A percentile compares a stretch with the other conserved stretches of the same genome.
These are phyloP conservation scores for Heliamphora pulchella DNA, from an alignment of 179 eudicot species.

Conservation along the genomic window DNA sequence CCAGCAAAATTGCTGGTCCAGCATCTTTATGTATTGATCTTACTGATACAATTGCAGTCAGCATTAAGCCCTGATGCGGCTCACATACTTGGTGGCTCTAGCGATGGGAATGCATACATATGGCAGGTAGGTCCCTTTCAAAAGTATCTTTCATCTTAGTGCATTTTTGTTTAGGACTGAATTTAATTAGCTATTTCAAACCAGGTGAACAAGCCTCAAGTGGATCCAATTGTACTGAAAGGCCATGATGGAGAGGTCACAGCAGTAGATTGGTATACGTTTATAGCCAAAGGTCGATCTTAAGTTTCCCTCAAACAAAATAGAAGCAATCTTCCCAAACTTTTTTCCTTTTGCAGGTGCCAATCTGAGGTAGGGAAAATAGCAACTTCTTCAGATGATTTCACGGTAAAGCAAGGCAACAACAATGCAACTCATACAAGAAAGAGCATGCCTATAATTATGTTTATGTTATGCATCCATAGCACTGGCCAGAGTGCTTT, in stretches of 20 bases:
- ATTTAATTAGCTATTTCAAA: slow-evolving; percentile 9
- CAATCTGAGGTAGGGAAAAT: slow-evolving; percentile 63
- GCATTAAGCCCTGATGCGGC: slow-evolving; percentile 86
- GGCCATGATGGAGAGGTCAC: slow-evolving; percentile 85
- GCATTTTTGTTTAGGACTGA: neutral
- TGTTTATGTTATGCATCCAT: neutral
- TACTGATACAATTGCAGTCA: slow-evolving; percentile 41
- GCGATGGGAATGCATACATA: slow-evolving; percentile 83
- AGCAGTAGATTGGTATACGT: slow-evolving; percentile 70
- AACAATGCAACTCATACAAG: neutral
- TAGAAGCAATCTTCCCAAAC: neutral
- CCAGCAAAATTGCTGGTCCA: neutral
- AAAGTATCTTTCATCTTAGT: neutral
- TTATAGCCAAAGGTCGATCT: neutral
- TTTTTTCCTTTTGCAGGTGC: slow-evolving; percentile 42
- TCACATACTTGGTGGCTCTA: slow-evolving; percentile 81
- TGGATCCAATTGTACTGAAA: slow-evolving; percentile 51
- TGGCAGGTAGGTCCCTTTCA: slow-evolving; percentile 70
- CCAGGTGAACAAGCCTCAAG: slow-evolving; percentile 60
- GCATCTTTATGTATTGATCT: slow-evolving; percentile 9
- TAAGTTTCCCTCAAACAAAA: neutral
- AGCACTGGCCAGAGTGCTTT: neutral
- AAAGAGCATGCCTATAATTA: neutral
- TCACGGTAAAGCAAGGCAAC: slow-evolving; percentile 45
- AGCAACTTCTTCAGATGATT: slow-evolving; percentile 88